These are phyloP conservation scores for Gelatoporia subvermispora DNA, from an alignment of 768 basidiomycete species.

Conservation along the genomic window DNA sequence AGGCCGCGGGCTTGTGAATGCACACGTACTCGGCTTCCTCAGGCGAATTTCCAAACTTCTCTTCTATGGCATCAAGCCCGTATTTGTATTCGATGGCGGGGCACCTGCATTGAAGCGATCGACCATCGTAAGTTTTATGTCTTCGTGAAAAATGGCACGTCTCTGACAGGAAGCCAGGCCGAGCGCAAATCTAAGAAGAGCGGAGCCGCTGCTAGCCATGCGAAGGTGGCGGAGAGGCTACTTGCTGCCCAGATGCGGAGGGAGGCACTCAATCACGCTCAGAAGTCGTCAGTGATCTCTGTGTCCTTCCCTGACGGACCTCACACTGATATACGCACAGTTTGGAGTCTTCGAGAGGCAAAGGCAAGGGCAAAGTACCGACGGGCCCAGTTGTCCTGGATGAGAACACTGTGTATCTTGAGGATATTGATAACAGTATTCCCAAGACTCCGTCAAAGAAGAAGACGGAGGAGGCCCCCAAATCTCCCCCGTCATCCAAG, in stretches of 20 bases:
- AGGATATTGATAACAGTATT: conserved; percentile 64
- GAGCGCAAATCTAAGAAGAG: conserved; percentile 88
- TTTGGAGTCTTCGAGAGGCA: conserved; percentile 10
- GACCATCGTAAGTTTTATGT: conserved; percentile 64
- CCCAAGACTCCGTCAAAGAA: conserved; percentile 47
- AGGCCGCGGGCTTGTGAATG: conserved; percentile 84
- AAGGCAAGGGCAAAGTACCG: conserved; percentile 43
- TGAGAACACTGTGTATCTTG: conserved; percentile 80
- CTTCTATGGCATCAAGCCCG: conserved; percentile 96
- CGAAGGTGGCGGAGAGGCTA: conserved; percentile 83
- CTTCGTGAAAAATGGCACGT: too few relatives aligned
- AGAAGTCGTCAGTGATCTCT: conserved; percentile 35
- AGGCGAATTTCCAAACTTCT: conserved; percentile 90
- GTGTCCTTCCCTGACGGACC: background rate
- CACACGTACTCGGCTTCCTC: conserved; percentile 88
- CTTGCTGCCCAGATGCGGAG: conserved; percentile 91
- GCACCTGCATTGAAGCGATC: conserved; percentile 85
- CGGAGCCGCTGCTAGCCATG: conserved; percentile 84
- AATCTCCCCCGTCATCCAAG: conserved; percentile 44
- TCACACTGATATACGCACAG: background rate
- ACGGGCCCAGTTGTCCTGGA: conserved; percentile 49
- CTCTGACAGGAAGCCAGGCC: conserved; percentile 39
- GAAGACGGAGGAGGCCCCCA: conserved; percentile 8
- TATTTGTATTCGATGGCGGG: conserved; percentile 98
- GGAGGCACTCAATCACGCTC: conserved; percentile 71